These are phyloP conservation scores for Ganoderma lingzhi DNA, from an alignment of 1,284 basidiomycete genomes.

Conservation along the genomic window DNA sequence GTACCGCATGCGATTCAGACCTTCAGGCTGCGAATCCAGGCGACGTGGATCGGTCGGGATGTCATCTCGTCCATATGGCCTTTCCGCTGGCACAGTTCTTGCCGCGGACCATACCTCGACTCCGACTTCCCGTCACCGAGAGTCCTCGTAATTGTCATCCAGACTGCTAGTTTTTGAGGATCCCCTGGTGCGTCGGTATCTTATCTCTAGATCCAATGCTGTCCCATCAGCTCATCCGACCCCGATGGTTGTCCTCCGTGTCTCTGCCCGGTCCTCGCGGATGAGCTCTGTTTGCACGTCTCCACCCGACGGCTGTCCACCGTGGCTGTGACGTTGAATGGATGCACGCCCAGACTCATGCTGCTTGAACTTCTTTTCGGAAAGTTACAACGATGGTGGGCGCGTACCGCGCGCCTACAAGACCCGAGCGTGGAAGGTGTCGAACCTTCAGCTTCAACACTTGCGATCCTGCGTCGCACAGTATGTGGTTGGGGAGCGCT, in stretches of 20 bases:
- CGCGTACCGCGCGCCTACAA: neutral
- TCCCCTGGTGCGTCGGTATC: neutral
- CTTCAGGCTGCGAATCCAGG: neutral
- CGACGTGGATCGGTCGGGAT: neutral
- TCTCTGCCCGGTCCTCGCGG: neutral
- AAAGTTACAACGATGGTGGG: neutral
- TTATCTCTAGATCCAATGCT: neutral
- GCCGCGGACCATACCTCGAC: neutral
- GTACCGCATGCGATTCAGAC: neutral
- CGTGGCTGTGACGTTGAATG: neutral
- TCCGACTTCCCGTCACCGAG: neutral
- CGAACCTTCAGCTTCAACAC: neutral
- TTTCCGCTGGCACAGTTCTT: neutral
- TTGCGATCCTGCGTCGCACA: neutral
- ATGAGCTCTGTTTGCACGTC: neutral
- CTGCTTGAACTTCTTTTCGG: neutral
- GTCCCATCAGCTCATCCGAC: neutral
- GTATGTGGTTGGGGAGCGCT: neutral
- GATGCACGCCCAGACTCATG: neutral
- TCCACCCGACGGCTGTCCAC: neutral
- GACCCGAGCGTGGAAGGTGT: neutral
- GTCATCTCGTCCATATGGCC: neutral
- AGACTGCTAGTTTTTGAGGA: neutral
- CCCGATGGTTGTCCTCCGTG: neutral
- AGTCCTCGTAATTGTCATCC: neutral